Conservation (phyloP, 257 asterid species). For the Coffea eugenioides region DNA sequence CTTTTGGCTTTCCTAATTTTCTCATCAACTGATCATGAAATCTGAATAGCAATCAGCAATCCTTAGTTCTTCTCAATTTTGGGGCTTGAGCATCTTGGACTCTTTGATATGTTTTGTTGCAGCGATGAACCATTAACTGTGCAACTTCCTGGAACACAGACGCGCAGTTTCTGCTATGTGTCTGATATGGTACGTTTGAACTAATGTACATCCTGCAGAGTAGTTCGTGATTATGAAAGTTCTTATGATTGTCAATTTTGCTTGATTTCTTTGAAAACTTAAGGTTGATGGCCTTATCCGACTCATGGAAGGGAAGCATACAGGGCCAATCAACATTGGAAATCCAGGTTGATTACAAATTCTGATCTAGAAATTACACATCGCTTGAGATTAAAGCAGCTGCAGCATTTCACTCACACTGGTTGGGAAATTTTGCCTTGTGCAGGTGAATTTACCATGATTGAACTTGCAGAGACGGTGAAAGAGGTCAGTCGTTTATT, state of each 20-base stretch:
- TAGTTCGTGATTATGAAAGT: not conserved
- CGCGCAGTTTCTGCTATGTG: constrained; percentile 59
- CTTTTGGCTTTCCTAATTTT: not conserved
- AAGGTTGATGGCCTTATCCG: constrained; percentile 55
- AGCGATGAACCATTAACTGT: constrained; percentile 85
- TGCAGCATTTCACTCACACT: not conserved
- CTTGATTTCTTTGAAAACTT: constrained; percentile 19
- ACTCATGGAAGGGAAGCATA: constrained; percentile 53
- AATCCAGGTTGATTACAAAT: constrained; percentile 47
- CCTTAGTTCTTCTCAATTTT: not conserved
- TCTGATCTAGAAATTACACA: not conserved
- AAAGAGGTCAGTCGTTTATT: constrained; percentile 36
- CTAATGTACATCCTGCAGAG: too few relatives aligned
- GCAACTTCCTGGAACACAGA: constrained; percentile 93
- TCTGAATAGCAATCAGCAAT: not conserved
- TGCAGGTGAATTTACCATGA: constrained; percentile 62
- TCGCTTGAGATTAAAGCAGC: not conserved
- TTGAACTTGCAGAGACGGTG: constrained; percentile 61
- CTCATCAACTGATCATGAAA: not conserved
- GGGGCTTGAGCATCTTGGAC: not conserved
- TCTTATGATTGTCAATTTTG: not conserved
- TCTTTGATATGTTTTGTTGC: constrained; percentile 22
- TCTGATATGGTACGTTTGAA: constrained; percentile 44
- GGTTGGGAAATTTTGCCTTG: not conserved
- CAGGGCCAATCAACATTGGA: constrained; percentile 70